A percentile compares a stretch with the other conserved stretches of the same genome.
These are phyloP conservation scores for Ophiostoma sp. DNA, from an alignment of 2,329 filamentous ascomycete genomes.

Conservation along the genomic window DNA sequence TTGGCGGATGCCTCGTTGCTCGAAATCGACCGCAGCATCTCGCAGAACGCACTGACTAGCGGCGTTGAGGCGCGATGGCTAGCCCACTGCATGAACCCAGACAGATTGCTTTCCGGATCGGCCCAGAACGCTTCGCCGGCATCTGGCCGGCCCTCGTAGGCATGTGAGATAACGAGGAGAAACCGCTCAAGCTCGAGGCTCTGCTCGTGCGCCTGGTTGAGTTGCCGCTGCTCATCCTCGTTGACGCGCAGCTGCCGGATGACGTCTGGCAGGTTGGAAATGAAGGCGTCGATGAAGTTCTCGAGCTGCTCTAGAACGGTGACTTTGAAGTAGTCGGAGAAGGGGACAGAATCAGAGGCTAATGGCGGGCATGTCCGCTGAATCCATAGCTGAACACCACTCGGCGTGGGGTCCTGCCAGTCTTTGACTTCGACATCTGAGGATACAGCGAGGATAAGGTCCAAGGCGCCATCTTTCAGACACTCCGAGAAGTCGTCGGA, in stretches of 20 bases:
- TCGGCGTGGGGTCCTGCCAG: constrained; percentile 83
- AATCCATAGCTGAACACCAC: constrained; percentile 74
- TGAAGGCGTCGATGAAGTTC: constrained; percentile 82
- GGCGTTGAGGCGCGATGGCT: constrained; percentile 90
- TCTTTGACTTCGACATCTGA: constrained; percentile 73
- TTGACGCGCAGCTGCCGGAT: constrained; percentile 78
- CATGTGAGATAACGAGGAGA: constrained; percentile 83
- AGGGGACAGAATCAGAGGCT: constrained; percentile 58
- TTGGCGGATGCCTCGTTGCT: constrained; percentile 76
- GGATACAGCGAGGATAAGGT: constrained; percentile 81
- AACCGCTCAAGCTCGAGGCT: constrained; percentile 80
- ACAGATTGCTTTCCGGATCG: constrained; percentile 85
- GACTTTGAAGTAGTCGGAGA: constrained; percentile 65
- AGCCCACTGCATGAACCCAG: constrained; percentile 96
- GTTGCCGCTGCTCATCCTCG: constrained; percentile 78
- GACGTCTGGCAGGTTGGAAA: constrained; percentile 90
- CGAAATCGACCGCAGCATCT: constrained; percentile 87
- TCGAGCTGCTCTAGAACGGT: constrained; percentile 77
- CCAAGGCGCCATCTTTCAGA: constrained; percentile 82
- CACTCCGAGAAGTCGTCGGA: constrained; percentile 69
- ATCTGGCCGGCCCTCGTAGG: constrained; percentile 79
- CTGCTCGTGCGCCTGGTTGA: constrained; percentile 59
- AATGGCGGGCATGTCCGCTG: constrained; percentile 72
- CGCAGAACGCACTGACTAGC: constrained; percentile 92
- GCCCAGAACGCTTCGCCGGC: constrained; percentile 86